Evolutionary conservation across 805 yeast genomes (phyloP).

Genomic region (Candida alai): DNA sequence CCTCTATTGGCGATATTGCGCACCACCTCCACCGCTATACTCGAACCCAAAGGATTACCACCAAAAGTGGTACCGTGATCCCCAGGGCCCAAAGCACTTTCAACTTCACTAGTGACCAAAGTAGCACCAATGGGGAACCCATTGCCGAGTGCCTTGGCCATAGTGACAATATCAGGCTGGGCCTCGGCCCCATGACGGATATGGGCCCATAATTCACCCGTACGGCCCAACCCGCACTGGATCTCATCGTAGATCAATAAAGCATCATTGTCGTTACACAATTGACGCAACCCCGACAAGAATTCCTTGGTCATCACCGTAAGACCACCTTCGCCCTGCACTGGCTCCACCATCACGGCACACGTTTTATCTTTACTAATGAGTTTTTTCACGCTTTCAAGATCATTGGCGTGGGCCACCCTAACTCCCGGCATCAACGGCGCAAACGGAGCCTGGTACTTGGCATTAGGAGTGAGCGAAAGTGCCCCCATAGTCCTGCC

Average conservation of each 20-base stretch:
- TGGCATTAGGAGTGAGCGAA: slow-evolving; percentile 87
- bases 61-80: slow-evolving; percentile 99
- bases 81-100: slow-evolving; percentile 71
- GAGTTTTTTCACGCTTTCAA: slow-evolving; percentile 52
- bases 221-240: slow-evolving; percentile 93
- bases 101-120: slow-evolving; percentile 77
- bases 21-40: slow-evolving; percentile 75
- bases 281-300: slow-evolving; percentile 57
- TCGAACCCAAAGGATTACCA: slow-evolving; percentile 90
- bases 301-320: slow-evolving; percentile 63
- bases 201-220: slow-evolving; percentile 95
- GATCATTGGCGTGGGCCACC: slow-evolving; percentile 60
- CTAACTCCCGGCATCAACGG: slow-evolving; percentile 90
- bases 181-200: slow-evolving; percentile 67
- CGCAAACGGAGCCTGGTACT: slow-evolving; percentile 86
- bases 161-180: slow-evolving; percentile 90
- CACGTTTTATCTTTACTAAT: slow-evolving; percentile 63
- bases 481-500: slow-evolving; percentile 95
- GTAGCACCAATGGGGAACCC: slow-evolving; percentile 97
- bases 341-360: slow-evolving; percentile 93
- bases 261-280: slow-evolving; percentile 68
- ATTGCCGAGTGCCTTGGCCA: slow-evolving; percentile 95
- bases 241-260: slow-evolving; percentile 89
- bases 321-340: slow-evolving; percentile 98
- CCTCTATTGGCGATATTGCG: slow-evolving; percentile 57